These are phyloP conservation scores for Moesziomyces sp. DNA, from an alignment of 1,284 basidiomycete genomes.

Conservation along the genomic window DNA sequence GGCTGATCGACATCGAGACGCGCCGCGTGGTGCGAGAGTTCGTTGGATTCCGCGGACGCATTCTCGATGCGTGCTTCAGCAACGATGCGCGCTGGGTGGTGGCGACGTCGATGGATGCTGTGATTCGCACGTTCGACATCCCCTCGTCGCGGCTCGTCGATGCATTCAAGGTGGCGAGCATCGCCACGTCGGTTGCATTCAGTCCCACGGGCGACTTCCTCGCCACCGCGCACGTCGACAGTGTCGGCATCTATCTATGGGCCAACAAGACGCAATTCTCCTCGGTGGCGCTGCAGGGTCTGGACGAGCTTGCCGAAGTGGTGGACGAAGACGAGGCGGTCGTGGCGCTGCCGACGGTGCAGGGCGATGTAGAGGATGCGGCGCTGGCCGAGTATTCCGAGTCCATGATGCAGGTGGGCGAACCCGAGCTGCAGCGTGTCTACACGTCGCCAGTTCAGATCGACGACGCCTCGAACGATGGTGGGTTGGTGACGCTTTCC, in stretches of 20 bases:
- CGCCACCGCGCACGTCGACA: constrained; percentile 93
- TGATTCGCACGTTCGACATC: constrained; percentile 94
- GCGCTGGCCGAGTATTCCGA: constrained; percentile 80
- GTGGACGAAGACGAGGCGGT: constrained; percentile 56
- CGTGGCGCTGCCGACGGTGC: constrained; percentile 45
- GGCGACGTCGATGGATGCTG: constrained; percentile 85
- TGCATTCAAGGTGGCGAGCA: constrained; percentile 86
- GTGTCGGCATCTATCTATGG: constrained; percentile 94
- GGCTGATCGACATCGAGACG: constrained; percentile 92
- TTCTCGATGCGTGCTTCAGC: constrained; percentile 74
- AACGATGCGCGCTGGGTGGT: constrained; percentile 94
- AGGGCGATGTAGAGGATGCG: constrained; percentile 70
- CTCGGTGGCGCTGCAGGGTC: constrained; percentile 82
- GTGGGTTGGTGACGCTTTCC: constrained; percentile 79
- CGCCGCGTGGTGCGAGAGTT: constrained; percentile 86
- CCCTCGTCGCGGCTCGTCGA: constrained; percentile 92
- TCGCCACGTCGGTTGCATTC: constrained; percentile 89
- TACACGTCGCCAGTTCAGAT: constrained; percentile 70
- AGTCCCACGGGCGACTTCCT: constrained; percentile 96
- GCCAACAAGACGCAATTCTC: constrained; percentile 94
- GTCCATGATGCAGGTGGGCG: constrained; percentile 37
- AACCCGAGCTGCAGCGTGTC: constrained; percentile 52
- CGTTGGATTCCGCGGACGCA: constrained; percentile 59
- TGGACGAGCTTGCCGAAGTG: constrained; percentile 79
- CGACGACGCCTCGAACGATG: constrained; percentile 64